Base-by-base conservation (phyloP, 192 early-diverging fungal genomes). In the Hyaloraphidium curvatum region DNA sequence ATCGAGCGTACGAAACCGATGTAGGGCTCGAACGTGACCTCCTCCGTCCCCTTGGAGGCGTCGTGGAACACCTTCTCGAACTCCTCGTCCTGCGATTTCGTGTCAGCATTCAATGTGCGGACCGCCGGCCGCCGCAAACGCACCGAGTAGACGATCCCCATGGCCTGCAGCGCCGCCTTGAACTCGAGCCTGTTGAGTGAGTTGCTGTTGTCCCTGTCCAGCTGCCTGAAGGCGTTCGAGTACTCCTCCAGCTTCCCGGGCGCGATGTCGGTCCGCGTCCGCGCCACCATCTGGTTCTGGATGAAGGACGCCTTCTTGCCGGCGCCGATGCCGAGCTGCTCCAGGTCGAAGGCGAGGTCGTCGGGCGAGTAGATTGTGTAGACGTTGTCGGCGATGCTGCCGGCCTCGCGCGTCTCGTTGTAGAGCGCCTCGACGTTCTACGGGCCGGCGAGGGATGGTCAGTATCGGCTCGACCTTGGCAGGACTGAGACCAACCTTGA, bases 231-330 rank as follows among this genome's bases (percentile, higher is more conserved):
- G 7, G 43, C 25, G 17, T 48, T 25, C 17, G 17, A 14, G 43
- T 48, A 48, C 19, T 48, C 43, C 23, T 48, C 43, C 17, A 48
- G 43, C 23, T 48, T 48, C 43, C 25, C 43, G 7, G 43, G 43
- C 23, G 43, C 17, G 9, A 48, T 48, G 19, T 48, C 43, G 25
- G 43, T 48, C 25, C 43, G 43, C 43, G 14, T 14, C 7, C 43
- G 43, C 7, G 43, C 43, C 9, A 48, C 43, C 43, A 48, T 48
- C 43, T 48, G 43, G 43, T 48, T 48, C 43, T 14, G 25, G 43
- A 48, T 48, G 43, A 48, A 48, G 7, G 43, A 14, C 7, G 17
- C 43, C 43, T 48, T 48, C 43, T 48, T 48, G 17, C 25, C 17
- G 19, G 25, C 43, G 9, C 17, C 43, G 7, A 22, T 14, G 7